phyloP scores from a whole-genome alignment of 1,139 yeast species.

The Hyphopichia pseudoburtonii region DNA sequence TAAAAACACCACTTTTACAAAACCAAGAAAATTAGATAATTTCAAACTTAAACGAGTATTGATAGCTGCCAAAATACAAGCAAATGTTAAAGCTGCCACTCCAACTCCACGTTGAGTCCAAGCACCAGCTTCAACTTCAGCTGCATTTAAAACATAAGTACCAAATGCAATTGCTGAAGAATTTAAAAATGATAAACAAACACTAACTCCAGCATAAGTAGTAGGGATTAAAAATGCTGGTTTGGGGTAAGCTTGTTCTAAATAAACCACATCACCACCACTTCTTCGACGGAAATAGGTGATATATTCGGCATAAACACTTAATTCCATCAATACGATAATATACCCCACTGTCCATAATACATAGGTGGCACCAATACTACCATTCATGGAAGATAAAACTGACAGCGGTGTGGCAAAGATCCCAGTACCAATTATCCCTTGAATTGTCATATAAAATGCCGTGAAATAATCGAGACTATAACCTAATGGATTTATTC shows the following conservation, averaged over 20 bases:
- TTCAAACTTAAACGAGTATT: constrained; percentile 33
- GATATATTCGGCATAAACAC: constrained; percentile 38
- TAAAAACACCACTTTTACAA: constrained; percentile 37
- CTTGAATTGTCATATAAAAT: constrained; percentile 35
- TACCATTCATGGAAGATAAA: constrained; percentile 33
- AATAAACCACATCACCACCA: constrained; percentile 45
- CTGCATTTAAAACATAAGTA: no score
- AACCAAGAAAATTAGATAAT: constrained; percentile 36
- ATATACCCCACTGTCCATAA: constrained; percentile 41
- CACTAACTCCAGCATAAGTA: no score
- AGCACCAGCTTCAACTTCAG: constrained; percentile 28
- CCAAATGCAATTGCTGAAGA: no score
- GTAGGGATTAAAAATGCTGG: no score
- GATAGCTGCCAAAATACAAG: constrained; percentile 21
- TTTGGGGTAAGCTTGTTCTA: constrained; percentile 44
- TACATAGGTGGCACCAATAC: constrained; percentile 43
- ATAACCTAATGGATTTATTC: constrained; percentile 38
- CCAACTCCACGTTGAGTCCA: constrained; percentile 47
- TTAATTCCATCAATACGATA: constrained; percentile 33
- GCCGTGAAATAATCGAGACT: constrained; percentile 31
- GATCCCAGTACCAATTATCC: constrained; percentile 48
- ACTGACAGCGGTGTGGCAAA: constrained; percentile 42
- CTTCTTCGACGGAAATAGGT: constrained; percentile 37
- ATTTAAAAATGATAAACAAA: no score
- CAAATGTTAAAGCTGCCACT: constrained; percentile 31